Conservation (phyloP, 2,329 filamentous ascomycete species). For the Neonectria punicea region DNA sequence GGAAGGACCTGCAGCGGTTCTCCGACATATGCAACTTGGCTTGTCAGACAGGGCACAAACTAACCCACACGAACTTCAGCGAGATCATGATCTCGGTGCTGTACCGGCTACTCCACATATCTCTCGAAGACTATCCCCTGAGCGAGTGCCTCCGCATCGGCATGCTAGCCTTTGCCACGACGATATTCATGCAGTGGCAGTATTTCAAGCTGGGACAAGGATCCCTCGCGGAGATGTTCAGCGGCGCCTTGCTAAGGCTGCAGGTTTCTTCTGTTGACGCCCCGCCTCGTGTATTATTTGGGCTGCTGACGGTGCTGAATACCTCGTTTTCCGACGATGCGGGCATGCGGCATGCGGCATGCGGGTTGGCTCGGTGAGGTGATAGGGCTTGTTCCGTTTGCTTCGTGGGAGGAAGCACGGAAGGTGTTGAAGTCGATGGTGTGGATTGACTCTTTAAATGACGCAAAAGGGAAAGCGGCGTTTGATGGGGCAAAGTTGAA, state of each 20-base stretch:
- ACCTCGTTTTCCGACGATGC: neutral
- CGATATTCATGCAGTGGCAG: constrained; percentile 33
- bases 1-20: constrained; percentile 29
- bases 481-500: constrained; percentile 3
- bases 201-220: constrained; percentile 30
- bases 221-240: constrained; percentile 12
- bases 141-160: constrained; percentile 26
- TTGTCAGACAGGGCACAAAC: constrained; percentile 27
- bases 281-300: constrained; percentile 10
- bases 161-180: constrained; percentile 23
- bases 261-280: neutral
- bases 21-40: constrained; percentile 33
- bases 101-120: constrained; percentile 30
- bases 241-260: neutral
- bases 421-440: constrained; percentile 20
- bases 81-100: constrained; percentile 32
- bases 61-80: constrained; percentile 32
- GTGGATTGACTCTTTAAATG: constrained; percentile 31
- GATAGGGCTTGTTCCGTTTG: neutral
- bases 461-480: neutral
- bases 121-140: constrained; percentile 1
- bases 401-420: constrained; percentile 20
- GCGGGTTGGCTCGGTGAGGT: constrained; percentile 9
- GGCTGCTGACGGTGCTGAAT: constrained; percentile 25
- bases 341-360: accelerated